These are phyloP conservation scores for Suhomyces faveliae DNA, from an alignment of 805 yeast genomes.

Conservation along the genomic window DNA sequence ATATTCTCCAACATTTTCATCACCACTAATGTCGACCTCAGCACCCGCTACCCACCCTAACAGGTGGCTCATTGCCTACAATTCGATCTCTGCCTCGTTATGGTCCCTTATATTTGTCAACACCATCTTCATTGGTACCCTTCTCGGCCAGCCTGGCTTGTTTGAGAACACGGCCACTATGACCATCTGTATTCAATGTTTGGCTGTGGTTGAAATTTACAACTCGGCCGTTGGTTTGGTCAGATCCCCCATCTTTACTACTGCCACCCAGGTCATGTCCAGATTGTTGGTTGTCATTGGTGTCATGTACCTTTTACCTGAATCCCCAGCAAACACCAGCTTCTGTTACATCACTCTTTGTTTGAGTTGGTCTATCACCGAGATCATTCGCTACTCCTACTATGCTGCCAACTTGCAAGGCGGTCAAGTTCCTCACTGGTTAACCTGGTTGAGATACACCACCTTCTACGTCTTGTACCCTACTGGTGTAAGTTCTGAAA, in stretches of 20 bases:
- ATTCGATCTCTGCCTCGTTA: constrained; percentile 40
- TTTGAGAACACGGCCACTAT: constrained; percentile 57
- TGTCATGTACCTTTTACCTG: constrained; percentile 71
- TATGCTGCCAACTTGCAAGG: constrained; percentile 67
- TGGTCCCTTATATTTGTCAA: constrained; percentile 44
- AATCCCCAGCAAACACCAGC: constrained; percentile 58
- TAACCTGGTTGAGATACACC: constrained; percentile 78
- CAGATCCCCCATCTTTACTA: constrained; percentile 79
- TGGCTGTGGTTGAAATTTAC: constrained; percentile 77
- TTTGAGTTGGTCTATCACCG: constrained; percentile 93
- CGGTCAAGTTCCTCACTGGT: constrained; percentile 52
- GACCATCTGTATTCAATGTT: constrained; percentile 67
- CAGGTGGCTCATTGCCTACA: constrained; percentile 42
- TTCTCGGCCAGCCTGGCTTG: constrained; percentile 63
- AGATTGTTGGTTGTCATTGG: constrained; percentile 83
- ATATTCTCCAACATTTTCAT: background rate
- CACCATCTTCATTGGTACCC: constrained; percentile 31
- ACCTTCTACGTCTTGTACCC: constrained; percentile 84
- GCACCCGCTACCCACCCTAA: constrained; percentile 19
- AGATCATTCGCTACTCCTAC: constrained; percentile 82
- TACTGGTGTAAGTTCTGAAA: constrained; percentile 85
- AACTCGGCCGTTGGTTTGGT: constrained; percentile 81
- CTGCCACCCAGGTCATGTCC: constrained; percentile 84
- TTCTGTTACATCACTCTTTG: constrained; percentile 67
- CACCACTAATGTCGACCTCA: constrained; percentile 3